These are phyloP conservation scores for Ascosphaera apis DNA, from an alignment of 2,329 filamentous ascomycete species.

Conservation along the genomic window DNA sequence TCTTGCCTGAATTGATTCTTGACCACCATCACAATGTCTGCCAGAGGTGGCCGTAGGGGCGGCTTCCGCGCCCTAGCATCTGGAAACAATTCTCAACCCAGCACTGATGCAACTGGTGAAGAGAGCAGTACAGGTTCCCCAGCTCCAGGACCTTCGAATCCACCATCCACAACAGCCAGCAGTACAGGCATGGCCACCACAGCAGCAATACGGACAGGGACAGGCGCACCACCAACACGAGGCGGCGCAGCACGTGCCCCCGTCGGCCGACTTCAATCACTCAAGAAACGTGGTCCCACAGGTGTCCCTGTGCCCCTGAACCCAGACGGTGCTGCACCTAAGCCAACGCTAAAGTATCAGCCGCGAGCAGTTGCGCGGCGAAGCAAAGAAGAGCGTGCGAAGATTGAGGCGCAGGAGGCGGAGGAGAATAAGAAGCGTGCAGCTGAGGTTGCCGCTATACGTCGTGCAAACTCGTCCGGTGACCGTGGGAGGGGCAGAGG, in stretches of 20 bases:
- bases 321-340: slow-evolving; percentile 12
- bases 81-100: neutral
- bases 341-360: slow-evolving; percentile 20
- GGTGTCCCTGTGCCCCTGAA: slow-evolving; percentile 15
- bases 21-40: too few relatives aligned
- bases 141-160: neutral
- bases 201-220: neutral
- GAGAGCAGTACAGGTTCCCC: neutral
- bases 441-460: slow-evolving; percentile 15
- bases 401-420: slow-evolving; percentile 19
- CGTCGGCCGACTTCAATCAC: slow-evolving; percentile 20
- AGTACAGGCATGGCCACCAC: neutral
- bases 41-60: too few relatives aligned
- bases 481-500: slow-evolving; percentile 14
- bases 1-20: too few relatives aligned
- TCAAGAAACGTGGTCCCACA: slow-evolving; percentile 16
- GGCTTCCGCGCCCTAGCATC: too few relatives aligned
- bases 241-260: slow-evolving; percentile 10
- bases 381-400: slow-evolving; percentile 23
- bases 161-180: slow-evolving; percentile 1
- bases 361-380: slow-evolving; percentile 19
- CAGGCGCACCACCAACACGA: slow-evolving; percentile 3
- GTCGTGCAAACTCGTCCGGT: slow-evolving; percentile 2
- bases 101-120: neutral
- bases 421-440: slow-evolving; percentile 18